A percentile compares a stretch with the other conserved stretches of the same genome.
These are phyloP conservation scores for Telfairia occidentalis DNA, from an alignment of 331 rosid genomes.

Conservation along the genomic window DNA sequence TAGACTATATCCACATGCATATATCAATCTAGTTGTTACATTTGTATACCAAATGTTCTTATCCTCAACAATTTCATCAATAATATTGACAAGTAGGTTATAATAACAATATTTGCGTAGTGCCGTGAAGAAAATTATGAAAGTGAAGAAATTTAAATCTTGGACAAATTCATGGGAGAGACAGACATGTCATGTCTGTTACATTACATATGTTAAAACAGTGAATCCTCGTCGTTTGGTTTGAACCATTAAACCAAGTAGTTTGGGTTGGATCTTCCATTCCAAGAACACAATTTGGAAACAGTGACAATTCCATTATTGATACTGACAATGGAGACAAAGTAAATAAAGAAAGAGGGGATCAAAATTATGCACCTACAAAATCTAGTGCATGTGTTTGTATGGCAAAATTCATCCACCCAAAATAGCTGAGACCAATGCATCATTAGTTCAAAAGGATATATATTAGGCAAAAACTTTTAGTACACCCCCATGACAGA, in stretches of 20 bases:
- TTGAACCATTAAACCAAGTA: no score
- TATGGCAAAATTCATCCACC: background rate
- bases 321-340: background rate
- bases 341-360: background rate
- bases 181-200: background rate
- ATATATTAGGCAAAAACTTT: background rate
- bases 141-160: background rate
- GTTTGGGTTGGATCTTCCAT: background rate
- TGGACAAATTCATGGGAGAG: background rate
- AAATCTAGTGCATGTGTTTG: background rate
- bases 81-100: no score
- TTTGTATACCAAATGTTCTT: no score
- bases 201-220: background rate
- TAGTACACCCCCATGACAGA: background rate
- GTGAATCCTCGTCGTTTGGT: background rate
- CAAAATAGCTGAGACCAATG: background rate
- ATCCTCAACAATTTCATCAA: no score
- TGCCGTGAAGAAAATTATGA: background rate
- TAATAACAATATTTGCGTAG: no score
- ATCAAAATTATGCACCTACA: background rate
- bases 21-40: no score
- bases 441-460: background rate
- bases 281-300: background rate
- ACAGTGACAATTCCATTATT: background rate
- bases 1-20: no score